phyloP scores from a whole-genome alignment of 2,329 filamentous ascomycete species.

The Grosmannia clavigera region DNA sequence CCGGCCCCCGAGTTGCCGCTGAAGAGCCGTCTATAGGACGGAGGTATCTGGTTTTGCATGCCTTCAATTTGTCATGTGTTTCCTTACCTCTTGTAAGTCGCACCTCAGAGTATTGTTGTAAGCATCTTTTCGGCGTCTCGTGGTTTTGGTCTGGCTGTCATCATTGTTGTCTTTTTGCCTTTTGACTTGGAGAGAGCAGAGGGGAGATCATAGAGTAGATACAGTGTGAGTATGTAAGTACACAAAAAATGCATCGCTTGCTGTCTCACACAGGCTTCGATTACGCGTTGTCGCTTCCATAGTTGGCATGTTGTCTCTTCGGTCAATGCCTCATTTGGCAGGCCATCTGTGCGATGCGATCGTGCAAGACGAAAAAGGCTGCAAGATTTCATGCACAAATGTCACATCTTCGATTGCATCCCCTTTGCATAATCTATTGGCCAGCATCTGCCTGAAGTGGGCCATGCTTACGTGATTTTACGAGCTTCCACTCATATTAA shows the following conservation, averaged over 20 bases:
- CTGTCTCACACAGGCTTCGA: too few species aligned
- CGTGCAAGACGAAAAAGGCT: not conserved
- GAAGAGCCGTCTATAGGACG: conserved; percentile 13
- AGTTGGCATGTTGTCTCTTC: too few species aligned
- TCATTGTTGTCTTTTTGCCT: not conserved
- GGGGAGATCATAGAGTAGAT: not conserved
- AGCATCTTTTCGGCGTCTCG: not conserved
- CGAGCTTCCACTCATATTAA: too few species aligned
- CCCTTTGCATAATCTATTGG: too few species aligned
- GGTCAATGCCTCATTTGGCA: too few species aligned
- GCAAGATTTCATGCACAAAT: not conserved
- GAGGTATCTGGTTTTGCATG: not conserved
- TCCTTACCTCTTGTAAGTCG: not conserved
- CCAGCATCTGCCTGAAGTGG: too few species aligned
- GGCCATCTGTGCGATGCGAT: too few species aligned
- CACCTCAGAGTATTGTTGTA: not conserved
- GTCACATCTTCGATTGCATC: too few species aligned
- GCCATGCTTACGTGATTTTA: too few species aligned
- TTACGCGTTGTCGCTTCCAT: too few species aligned
- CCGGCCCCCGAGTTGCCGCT: conserved; percentile 17
- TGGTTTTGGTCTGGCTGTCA: not conserved
- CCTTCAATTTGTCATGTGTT: not conserved
- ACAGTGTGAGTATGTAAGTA: not conserved
- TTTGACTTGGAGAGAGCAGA: not conserved
- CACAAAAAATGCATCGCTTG: not conserved